Conservation (phyloP, 345 rosid species). For the Schrenkiella parvula region DNA sequence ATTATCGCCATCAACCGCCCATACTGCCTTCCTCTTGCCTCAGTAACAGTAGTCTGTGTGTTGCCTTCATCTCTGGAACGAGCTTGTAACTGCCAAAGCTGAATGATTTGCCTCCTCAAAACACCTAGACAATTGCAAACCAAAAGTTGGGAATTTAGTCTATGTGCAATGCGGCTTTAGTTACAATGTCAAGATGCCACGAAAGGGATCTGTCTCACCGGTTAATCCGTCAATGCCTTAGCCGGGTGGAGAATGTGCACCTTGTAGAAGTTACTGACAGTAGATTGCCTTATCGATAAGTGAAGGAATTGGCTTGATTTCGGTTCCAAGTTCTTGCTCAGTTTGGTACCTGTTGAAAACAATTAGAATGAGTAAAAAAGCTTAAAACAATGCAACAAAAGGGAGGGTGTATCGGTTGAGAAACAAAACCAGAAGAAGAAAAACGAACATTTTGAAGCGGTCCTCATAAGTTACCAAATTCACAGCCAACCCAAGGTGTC, state of each 20-base stretch:
- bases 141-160: background rate
- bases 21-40: slow-evolving; percentile 10
- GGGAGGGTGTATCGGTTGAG: background rate
- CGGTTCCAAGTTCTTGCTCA: slow-evolving; percentile 98
- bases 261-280: slow-evolving; percentile 53
- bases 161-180: background rate
- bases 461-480: slow-evolving; percentile 97
- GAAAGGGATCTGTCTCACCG: slow-evolving; percentile 14
- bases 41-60: slow-evolving; percentile 13
- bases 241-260: slow-evolving; percentile 13
- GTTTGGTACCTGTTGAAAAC: slow-evolving; percentile 80
- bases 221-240: background rate
- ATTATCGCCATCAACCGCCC: background rate
- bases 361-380: background rate
- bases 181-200: background rate
- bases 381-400: background rate
- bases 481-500: slow-evolving; percentile 98
- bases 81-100: slow-evolving; percentile 29
- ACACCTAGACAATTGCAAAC: slow-evolving; percentile 13
- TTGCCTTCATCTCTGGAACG: slow-evolving; percentile 20
- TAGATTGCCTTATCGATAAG: slow-evolving; percentile 93
- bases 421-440: background rate
- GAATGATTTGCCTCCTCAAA: slow-evolving; percentile 28
- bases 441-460: slow-evolving; percentile 83
- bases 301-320: slow-evolving; percentile 97